Base-by-base conservation (phyloP, 192 early-diverging fungal genomes). In the Coemansia sp. region DNA sequence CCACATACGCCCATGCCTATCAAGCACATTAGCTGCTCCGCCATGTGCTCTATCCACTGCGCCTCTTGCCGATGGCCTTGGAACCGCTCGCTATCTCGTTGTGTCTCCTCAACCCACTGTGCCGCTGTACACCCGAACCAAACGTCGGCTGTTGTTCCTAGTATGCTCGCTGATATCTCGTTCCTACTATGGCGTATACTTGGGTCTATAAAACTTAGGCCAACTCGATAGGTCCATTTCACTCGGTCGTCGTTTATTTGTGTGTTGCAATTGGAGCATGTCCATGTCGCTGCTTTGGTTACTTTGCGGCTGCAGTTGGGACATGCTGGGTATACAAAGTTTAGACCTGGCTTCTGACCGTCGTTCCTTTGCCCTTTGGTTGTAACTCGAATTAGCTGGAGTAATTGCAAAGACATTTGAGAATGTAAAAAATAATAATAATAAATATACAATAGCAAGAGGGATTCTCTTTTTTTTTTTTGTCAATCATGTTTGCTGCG, bases 71-170 rank as follows among this genome's bases (percentile, higher is more conserved):
- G 57, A 41, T 33, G 58, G 36, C 52, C 24, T 22, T 39, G 20
- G 50, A 44, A 76, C 65, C 7, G 39, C 60, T 38, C 49, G 63
- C 31, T 43, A 22, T 49, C 67, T 7, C 55, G 46, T n/a, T 24
- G 46, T 16, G 65, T 65, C 38, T 67, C 71, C 13, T 62, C 60
- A 3, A 74, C 77, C 77, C 77, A 79, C 46, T 74, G 60, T 4
- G 72, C 53, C 1, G 77, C 77, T 12, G 72, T 29, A 64, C 77
- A 79, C 16, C 77, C 77, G 64, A 79, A 79, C 58, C 68, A 74
- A 18, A 34, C 49, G 6, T 79, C 72, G 3, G 68, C 71, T 2
- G 29, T 60, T 16, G 72, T 4, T 8, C 77, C 77, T 13, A 79
- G 60, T 2, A 70, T 60, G 10, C 71, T 64, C 24, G 46, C 58